Conservation (phyloP, 495 filamentous ascomycete species). For the Oidiodendron maius region DNA sequence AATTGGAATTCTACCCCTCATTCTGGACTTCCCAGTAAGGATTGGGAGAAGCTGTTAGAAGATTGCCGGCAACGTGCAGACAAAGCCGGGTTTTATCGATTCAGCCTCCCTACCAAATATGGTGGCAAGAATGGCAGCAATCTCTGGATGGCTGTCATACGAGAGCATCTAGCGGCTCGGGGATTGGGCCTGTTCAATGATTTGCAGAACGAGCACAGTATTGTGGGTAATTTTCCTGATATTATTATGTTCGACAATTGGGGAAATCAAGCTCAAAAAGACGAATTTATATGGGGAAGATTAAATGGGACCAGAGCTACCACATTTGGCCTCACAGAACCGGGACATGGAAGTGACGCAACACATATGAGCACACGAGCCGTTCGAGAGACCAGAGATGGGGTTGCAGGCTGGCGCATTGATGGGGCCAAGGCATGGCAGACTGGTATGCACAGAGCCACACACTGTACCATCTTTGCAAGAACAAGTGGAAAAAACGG, state of each 20-base stretch:
- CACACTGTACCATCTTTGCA: conserved; percentile 54
- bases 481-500: conserved; percentile 42
- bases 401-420: conserved; percentile 41
- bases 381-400: conserved; percentile 14
- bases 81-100: conserved; percentile 49
- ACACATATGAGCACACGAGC: conserved; percentile 52
- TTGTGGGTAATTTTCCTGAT: conserved; percentile 55
- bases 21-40: conserved; percentile 43
- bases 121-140: conserved; percentile 47
- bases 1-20: conserved; percentile 23
- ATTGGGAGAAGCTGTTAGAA: conserved; percentile 48
- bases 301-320: conserved; percentile 42
- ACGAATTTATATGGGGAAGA: conserved; percentile 40
- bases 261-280: conserved; percentile 40
- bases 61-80: conserved; percentile 41
- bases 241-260: conserved; percentile 52
- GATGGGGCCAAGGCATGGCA: conserved; percentile 57
- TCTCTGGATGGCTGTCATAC: conserved; percentile 55
- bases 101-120: conserved; percentile 47
- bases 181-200: conserved; percentile 55
- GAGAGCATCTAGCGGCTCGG: conserved; percentile 50
- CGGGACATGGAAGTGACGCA: conserved; percentile 53
- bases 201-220: conserved; percentile 53
- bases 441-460: conserved; percentile 51
- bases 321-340: conserved; percentile 56